Evolutionary conservation across 2,329 filamentous ascomycete genomes (phyloP).

Genomic region (Aspergillus candidus): DNA sequence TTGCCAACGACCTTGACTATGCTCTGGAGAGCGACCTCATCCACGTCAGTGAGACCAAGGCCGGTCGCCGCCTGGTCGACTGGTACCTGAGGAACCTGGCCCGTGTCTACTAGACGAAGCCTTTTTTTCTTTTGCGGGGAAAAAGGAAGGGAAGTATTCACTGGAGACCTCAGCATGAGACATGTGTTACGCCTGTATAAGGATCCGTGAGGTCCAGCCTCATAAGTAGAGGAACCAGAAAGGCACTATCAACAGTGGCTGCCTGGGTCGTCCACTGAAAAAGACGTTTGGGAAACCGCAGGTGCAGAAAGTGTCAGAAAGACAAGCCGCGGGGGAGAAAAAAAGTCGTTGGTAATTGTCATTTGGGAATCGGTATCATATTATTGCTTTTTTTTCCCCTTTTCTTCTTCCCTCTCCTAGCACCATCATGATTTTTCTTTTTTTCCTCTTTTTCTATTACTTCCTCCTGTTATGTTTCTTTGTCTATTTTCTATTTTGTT

Average conservation of each 20-base stretch:
- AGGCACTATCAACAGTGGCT: too few relatives aligned
- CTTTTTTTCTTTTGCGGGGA: constrained; percentile 2
- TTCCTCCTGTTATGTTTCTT: constrained; percentile 8
- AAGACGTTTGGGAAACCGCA: not conserved
- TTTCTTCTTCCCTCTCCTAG: constrained; percentile 4
- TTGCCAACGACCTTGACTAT: constrained; percentile 93
- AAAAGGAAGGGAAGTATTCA: constrained; percentile 2
- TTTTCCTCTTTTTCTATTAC: not conserved
- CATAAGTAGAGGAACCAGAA: not conserved
- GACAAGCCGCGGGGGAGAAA: not conserved
- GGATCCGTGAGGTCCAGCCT: too few relatives aligned
- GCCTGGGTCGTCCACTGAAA: too few relatives aligned
- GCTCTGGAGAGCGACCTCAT: constrained; percentile 95
- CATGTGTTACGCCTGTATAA: constrained; percentile 2
- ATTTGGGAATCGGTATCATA: not conserved
- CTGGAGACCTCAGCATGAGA: constrained; percentile 4
- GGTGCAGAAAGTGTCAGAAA: not conserved
- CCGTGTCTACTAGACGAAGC: constrained; percentile 70
- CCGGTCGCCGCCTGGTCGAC: constrained; percentile 92
- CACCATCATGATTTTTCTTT: constrained; percentile 4
- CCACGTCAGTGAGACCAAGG: constrained; percentile 98
- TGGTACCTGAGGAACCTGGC: constrained; percentile 98
- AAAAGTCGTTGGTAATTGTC: too few relatives aligned
- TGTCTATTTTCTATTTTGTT: constrained; percentile 11
- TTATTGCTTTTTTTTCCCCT: constrained; percentile 8